Base-by-base conservation (phyloP, 495 filamentous ascomycete species). In the Talaromyces wortmannii region DNA sequence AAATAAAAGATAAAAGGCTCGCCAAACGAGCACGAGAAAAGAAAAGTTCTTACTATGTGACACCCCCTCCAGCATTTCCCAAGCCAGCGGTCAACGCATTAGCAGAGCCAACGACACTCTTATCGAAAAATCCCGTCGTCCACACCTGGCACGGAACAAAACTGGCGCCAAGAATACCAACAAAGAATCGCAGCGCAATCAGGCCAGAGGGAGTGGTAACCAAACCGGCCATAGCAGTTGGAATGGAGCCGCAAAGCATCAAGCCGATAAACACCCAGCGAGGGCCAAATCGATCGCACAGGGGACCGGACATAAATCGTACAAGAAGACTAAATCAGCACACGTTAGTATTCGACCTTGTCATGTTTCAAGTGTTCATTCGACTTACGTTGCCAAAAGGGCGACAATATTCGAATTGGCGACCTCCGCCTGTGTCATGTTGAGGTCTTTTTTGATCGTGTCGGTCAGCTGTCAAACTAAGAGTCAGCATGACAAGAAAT, bases 71-170 rank as follows among this genome's bases (percentile, higher is more conserved):
- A 33, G 91, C 82, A 57, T 97, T 97, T 36, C 92, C 92, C 67
- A 87, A 84, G 2, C 92, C 92, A 50, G 82, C 92, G 11, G 91
- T 85, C 2, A 97, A 71, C 7, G 90, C 85, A 63, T 96, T 97
- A 55, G 92, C 90, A 5, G 89, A 89, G 33, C 92, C 92, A 18
- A 97, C 89, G 15, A 97, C 82, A 63, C 90, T 95, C 76, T 95
- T 96, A 74, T 97, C 92, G 62, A 94, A 96, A 76, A 92, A 97
- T 2, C 88, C 91, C 0, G 92, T 96, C 31, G 86, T 89, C 92
- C 92, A 97, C 7, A 97, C 92, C 61, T 96, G 92, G 67, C 92
- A 97, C 2, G 92, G 92, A 3, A 97, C 92, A 58, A 97, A 97
- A 5, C 81, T 81, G 0, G 87, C 92, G 31, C 92, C 92, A 1